These are phyloP conservation scores for Blastobotrys raffinosifermentans DNA, from an alignment of 1,139 yeast genomes.

Conservation along the genomic window DNA sequence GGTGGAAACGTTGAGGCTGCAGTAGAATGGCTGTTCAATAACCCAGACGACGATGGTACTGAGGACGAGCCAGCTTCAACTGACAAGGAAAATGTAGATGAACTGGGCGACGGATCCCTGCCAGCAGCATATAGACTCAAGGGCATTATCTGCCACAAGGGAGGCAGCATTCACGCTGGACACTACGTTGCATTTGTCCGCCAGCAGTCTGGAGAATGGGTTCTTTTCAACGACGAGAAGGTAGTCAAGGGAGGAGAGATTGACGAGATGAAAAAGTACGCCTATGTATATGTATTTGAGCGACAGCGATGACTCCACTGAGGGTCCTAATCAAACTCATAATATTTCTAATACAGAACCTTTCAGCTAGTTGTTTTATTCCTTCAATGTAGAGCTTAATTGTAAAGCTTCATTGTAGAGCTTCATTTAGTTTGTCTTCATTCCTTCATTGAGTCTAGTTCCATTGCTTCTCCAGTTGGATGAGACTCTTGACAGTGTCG, in stretches of 20 bases:
- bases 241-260: slow-evolving; percentile 66
- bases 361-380: background rate
- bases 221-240: slow-evolving; percentile 87
- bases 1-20: slow-evolving; percentile 64
- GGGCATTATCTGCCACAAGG: slow-evolving; percentile 89
- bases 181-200: slow-evolving; percentile 84
- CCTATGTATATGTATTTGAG: slow-evolving; percentile 38
- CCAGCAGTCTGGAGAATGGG: slow-evolving; percentile 51
- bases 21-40: slow-evolving; percentile 80
- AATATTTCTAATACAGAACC: background rate
- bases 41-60: slow-evolving; percentile 53
- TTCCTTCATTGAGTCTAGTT: too few species aligned
- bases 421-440: background rate
- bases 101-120: slow-evolving; percentile 20
- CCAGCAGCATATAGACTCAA: slow-evolving; percentile 48
- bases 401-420: background rate
- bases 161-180: slow-evolving; percentile 90
- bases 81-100: slow-evolving; percentile 18
- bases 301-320: slow-evolving; percentile 15
- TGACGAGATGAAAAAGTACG: slow-evolving; percentile 54
- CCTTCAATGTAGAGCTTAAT: background rate
- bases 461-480: background rate
- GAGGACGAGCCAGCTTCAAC: slow-evolving; percentile 36
- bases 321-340: background rate
- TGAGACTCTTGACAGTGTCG: background rate